Conservation (phyloP, 306 rosid genomes). For the Malus domestica region ASM211411v1 NC_041803.1:36464001-36464500, state of each 20-base stretch:
- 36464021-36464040: background rate
- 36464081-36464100: background rate
- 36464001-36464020: no score
- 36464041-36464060: background rate
- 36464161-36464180: background rate
- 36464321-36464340: background rate
- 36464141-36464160: background rate
- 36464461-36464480: conserved; percentile 96
- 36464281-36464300: background rate
- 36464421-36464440: conserved; percentile 81
- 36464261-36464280: background rate
- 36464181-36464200: background rate
- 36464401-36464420: conserved; percentile 92
- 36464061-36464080: background rate
- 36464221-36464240: background rate
- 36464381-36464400: background rate
- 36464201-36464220: no score
- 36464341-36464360: background rate
- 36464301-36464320: background rate
- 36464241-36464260: background rate
- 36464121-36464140: background rate
- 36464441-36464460: conserved; percentile 94
- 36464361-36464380: background rate
- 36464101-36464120: background rate
- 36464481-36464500: conserved; percentile 97